Evolutionary conservation across 2,329 filamentous ascomycete species (phyloP).

Genomic region (Trichoderma harzianum): DNA sequence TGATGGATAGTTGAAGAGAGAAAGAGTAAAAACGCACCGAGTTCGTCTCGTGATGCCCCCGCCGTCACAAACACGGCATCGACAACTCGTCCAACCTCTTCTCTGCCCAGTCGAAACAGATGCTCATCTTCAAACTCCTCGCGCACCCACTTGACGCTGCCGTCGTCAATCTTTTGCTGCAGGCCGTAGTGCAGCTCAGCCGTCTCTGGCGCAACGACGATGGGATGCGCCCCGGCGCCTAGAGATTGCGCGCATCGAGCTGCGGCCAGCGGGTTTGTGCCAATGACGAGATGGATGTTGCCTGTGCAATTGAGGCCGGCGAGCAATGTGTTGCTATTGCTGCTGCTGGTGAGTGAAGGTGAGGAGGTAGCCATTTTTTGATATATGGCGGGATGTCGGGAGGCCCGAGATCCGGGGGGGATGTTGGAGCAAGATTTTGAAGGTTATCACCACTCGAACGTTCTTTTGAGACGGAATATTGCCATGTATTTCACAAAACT

Average conservation of each 20-base stretch:
- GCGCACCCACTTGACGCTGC: constrained; percentile 62
- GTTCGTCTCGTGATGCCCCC: constrained; percentile 43
- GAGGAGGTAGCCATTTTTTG: not conserved
- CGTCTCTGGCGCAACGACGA: constrained; percentile 70
- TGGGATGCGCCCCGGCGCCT: constrained; percentile 74
- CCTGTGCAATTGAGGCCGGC: constrained; percentile 67
- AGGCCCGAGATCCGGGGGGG: constrained; percentile 15
- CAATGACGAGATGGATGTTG: constrained; percentile 80
- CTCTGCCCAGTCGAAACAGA: constrained; percentile 71
- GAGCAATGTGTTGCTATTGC: constrained; percentile 45
- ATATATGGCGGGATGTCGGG: constrained; percentile 6
- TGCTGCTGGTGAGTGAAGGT: not conserved
- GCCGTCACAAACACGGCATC: constrained; percentile 89
- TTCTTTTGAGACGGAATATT: not conserved
- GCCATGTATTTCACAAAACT: not conserved
- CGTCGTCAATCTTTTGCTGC: constrained; percentile 62
- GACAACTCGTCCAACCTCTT: constrained; percentile 72
- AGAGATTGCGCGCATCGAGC: constrained; percentile 77
- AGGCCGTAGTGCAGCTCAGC: constrained; percentile 56
- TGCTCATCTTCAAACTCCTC: constrained; percentile 68
- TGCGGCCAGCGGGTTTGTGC: constrained; percentile 82
- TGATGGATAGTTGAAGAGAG: no score
- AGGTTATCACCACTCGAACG: not conserved
- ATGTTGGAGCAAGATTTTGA: not conserved
- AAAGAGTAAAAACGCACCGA: constrained; percentile 30